Base-by-base conservation (phyloP, 441 rosid species). In the Breynia disticha region DNA sequence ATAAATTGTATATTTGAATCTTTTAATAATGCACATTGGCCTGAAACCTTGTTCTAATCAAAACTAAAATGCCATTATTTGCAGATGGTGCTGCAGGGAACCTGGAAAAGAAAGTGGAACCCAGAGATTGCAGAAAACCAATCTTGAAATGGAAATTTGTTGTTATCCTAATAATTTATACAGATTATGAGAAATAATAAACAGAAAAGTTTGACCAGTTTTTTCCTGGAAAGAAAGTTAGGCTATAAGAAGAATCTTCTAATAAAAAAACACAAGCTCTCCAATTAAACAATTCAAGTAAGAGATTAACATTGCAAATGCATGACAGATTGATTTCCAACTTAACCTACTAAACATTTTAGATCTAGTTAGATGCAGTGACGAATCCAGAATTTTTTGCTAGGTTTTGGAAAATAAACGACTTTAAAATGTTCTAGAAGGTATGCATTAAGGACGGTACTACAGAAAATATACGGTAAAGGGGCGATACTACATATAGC, bases 61-160 rank as follows among this genome's bases (percentile, higher is more conserved):
- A 11, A 49, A 46, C 44, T 28, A 55, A 52, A 46, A 45, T 35
- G 45, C 54, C 52, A 61, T 52, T 21, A 62, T 53, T 44, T 10
- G 55, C 46, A 49, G 55, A 22, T 50, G 67, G 57, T 75, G 72
- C 65, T 50, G 15, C 50, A 46, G 24, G 53, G 69, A 70, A 65
- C 71, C 67, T 67, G 11, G 48, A 46, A 46, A 68, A 44, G 62
- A 18, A 37, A 71, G 42, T 52, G 66, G 76, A 60, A 65, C 43
- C 43, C 67, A 59, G 44, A 35, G 35, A 28, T 28, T 28, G 35
- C 35, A 28, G 35, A 28, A 28, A 28, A 28, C 35, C 35, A 28
- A 28, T 28, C 4, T 1, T 28, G 8, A 28, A 28, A 28, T 28
- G 35, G 35, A 28, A 4, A 28, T 28, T 28, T 28, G 8, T 28